Evolutionary conservation across 176 grass and related monocot genomes (phyloP), one percentile per base, ranked within the genome.

Genomic region (Paspalum vaginatum): DNA sequence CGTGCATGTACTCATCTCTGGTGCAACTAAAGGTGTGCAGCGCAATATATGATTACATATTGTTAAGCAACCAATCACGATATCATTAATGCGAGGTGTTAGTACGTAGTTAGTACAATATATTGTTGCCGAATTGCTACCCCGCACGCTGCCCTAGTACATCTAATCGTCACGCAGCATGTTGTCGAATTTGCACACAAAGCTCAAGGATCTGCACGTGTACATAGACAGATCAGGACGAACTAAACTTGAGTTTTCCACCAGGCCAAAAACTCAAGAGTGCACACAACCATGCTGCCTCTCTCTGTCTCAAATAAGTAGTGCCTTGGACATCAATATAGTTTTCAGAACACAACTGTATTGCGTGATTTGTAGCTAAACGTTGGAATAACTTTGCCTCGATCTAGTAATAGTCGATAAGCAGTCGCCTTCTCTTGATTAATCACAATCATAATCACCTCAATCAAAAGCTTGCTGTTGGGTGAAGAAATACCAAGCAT

Each of bases 401-500:
- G 18, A 63, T 8, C 15, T 37, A 20, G 38, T 20, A 65, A 7
- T 41, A 10, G 10, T 66, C 4, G 51, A 63, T 62, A 52, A 44
- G 38, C 78, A 32, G 71, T 82, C 46, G 18, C 72, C 20, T 9
- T 79, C 45, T 65, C 18, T 15, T 12, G 59, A 51, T 78, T 53
- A 52, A 10, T 79, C 10, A 5, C 37, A 12, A 39, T 70, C 5
- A 8, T 39, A 11, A 41, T 61, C 3, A 55, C 71, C 72, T 17
- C 46, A 54, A 81, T 50, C 64, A 10, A 64, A 77, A 46, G 40
- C 13, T 72, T 77, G 73, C 85, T 24, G 73, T 72, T 27, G 20
- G 25, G 39, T n/a, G 73, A 87, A 83, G 79, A 55, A 70, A 77
- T 63, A 55, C 56, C 40, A 46, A 18, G 53, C 20, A 1, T 25